Conservation (phyloP, 768 basidiomycete species). For the Tylopilus vinaceipallidus region DNA sequence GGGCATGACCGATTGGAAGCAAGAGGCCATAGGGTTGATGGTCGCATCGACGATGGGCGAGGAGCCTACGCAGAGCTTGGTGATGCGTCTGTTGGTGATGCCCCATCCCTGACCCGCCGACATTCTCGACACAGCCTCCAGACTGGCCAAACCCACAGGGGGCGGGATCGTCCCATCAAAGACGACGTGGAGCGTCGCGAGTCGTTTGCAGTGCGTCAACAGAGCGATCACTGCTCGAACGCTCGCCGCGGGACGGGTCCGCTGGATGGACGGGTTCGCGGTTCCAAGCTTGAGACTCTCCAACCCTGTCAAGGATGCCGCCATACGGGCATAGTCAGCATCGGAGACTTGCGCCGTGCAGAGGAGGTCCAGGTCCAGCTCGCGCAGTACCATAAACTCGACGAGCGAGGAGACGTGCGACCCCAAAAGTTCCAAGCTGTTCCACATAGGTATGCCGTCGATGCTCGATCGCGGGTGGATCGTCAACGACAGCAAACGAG, state of each 20-base stretch:
- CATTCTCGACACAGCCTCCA: neutral
- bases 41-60: conserved; percentile 13
- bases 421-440: conserved; percentile 1
- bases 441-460: neutral
- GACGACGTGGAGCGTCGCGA: conserved; percentile 16
- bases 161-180: conserved; percentile 17
- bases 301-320: conserved; percentile 6
- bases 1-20: conserved; percentile 17
- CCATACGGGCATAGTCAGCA: conserved; percentile 11
- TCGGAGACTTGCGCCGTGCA: conserved; percentile 11
- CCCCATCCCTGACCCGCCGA: neutral
- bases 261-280: neutral
- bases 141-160: neutral
- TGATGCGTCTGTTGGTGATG: conserved; percentile 9
- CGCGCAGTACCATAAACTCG: conserved; percentile 11
- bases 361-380: conserved; percentile 18
- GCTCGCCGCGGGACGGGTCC: conserved; percentile 5
- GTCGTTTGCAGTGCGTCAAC: conserved; percentile 8
- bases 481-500: conserved; percentile 2
- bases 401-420: conserved; percentile 7
- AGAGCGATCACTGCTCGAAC: conserved; percentile 13
- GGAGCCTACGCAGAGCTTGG: conserved; percentile 14
- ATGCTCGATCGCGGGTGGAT: conserved; percentile 4
- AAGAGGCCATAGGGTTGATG: conserved; percentile 2
- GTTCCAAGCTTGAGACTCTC: conserved; percentile 18